Percentiles rank a stretch among this genome's conserved stretches.
These are phyloP conservation scores for Fusarium sp. DNA, from an alignment of 2,329 filamentous ascomycete species.

Conservation along the genomic window DNA sequence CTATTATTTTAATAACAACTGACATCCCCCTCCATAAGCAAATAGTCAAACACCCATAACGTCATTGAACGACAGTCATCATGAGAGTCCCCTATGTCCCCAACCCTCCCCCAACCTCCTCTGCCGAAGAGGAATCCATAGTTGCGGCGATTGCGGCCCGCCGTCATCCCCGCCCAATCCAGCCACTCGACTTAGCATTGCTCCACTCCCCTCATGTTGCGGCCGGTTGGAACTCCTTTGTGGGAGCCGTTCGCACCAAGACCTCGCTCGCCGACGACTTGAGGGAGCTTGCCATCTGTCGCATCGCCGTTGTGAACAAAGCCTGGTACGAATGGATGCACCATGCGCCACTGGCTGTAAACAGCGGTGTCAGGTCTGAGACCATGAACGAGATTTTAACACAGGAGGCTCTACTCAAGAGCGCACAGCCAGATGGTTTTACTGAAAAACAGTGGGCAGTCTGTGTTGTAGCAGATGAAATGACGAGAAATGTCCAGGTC, in stretches of 20 bases:
- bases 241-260: not conserved
- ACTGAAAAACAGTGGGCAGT: not conserved
- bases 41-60: too few relatives aligned
- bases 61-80: too few relatives aligned
- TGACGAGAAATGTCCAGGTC: not conserved
- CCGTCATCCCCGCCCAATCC: not conserved
- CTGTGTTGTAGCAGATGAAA: not conserved
- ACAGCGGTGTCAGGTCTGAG: not conserved
- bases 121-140: not conserved
- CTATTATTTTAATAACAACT: not conserved
- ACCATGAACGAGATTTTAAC: not conserved
- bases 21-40: too few relatives aligned
- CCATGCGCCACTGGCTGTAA: not conserved
- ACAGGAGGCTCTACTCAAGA: not conserved
- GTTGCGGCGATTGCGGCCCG: slow-evolving; percentile 1
- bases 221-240: not conserved
- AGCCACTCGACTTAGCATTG: slow-evolving; percentile 1
- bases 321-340: slow-evolving; percentile 9
- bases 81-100: slow-evolving; percentile 3
- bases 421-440: not conserved
- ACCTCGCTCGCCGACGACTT: not conserved
- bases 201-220: not conserved
- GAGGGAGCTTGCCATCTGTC: not conserved
- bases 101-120: not conserved
- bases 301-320: not conserved